Conservation (phyloP, 441 rosid species). For the Codiaeum variegatum region DNA sequence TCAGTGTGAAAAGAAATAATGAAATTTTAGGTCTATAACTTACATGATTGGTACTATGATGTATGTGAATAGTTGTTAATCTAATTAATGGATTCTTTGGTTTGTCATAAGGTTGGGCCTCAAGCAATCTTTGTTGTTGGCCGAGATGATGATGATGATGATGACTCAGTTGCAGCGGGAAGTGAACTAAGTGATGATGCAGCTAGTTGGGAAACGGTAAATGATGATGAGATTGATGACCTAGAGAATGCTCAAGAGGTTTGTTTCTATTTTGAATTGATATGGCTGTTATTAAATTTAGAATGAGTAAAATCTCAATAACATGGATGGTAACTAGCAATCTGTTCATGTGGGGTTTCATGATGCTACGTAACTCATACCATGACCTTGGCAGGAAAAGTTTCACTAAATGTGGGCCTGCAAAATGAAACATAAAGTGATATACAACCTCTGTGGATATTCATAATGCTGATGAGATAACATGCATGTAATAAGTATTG, state of each 20-base stretch:
- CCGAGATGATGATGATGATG: constrained; percentile 89
- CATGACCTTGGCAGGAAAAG: neutral
- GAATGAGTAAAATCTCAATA: neutral
- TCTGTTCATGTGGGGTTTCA: neutral
- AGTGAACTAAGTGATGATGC: constrained; percentile 84
- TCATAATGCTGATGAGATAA: neutral
- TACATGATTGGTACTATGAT: constrained; percentile 3
- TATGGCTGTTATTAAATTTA: constrained; percentile 11
- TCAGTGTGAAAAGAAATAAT: neutral
- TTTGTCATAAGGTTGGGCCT: constrained; percentile 83
- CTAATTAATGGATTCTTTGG: constrained; percentile 22
- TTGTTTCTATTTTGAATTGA: constrained; percentile 34
- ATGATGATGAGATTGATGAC: constrained; percentile 66
- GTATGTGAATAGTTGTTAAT: constrained; percentile 16
- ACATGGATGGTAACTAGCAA: neutral
- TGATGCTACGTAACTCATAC: neutral
- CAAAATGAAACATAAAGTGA: neutral
- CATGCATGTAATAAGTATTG: neutral
- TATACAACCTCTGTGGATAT: constrained; percentile 1
- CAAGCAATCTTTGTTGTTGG: constrained; percentile 95
- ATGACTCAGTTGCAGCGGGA: constrained; percentile 63
- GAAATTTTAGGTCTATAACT: neutral
- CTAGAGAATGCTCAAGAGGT: constrained; percentile 70
- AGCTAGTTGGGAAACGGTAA: constrained; percentile 97
- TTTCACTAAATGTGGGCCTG: neutral